These are phyloP conservation scores for Aspergillus ruber DNA, from an alignment of 2,329 filamentous ascomycete genomes.

Conservation along the genomic window DNA sequence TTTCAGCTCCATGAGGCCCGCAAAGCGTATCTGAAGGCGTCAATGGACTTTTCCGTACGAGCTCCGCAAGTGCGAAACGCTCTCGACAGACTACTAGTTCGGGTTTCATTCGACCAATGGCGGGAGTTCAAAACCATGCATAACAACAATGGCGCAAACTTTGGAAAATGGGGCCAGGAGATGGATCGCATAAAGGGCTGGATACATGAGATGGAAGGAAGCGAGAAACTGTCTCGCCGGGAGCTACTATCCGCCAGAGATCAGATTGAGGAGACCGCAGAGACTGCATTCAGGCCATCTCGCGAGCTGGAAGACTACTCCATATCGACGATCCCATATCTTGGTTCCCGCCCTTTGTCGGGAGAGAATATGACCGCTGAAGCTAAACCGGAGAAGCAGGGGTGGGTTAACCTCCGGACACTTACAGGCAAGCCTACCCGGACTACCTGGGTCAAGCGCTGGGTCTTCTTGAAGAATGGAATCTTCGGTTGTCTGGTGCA, in stretches of 20 bases:
- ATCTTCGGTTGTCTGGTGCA: constrained; percentile 94
- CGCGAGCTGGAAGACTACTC: constrained; percentile 91
- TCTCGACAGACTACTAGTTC: constrained; percentile 80
- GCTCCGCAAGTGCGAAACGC: constrained; percentile 78
- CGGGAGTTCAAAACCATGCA: constrained; percentile 70
- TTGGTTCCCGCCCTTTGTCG: constrained; percentile 64
- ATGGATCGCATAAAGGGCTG: constrained; percentile 90
- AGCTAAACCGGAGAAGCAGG: constrained; percentile 70
- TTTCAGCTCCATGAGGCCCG: constrained; percentile 91
- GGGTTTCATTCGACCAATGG: constrained; percentile 80
- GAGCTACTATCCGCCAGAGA: constrained; percentile 74
- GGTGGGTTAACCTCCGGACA: constrained; percentile 82
- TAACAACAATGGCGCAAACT: constrained; percentile 56
- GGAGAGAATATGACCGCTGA: constrained; percentile 50
- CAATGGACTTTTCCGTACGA: constrained; percentile 86
- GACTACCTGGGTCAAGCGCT: constrained; percentile 82
- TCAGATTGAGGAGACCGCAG: constrained; percentile 72
- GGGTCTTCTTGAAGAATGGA: constrained; percentile 93
- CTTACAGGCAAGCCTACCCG: constrained; percentile 81
- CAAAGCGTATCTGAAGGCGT: constrained; percentile 82
- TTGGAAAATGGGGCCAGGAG: constrained; percentile 65
- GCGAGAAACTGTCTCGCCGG: constrained; percentile 74
- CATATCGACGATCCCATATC: constrained; percentile 78
- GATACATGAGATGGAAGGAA: constrained; percentile 87
- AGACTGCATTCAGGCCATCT: constrained; percentile 68